Conservation (phyloP, 495 filamentous ascomycete species). For the Entonaema liquescens region DNA sequence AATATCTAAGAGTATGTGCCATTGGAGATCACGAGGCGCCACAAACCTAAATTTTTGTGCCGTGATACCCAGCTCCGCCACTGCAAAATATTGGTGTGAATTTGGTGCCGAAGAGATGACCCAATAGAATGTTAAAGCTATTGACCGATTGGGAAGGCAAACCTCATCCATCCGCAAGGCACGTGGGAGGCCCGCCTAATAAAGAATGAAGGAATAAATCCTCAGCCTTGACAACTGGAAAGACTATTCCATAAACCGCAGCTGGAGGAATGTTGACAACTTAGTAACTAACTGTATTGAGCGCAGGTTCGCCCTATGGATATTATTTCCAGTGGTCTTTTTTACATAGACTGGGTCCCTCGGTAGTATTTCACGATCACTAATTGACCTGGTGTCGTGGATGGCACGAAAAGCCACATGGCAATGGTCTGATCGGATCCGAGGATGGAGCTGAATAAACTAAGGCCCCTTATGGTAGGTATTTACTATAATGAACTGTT, state of each 20-base stretch:
- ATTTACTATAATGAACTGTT: no score
- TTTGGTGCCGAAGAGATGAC: not conserved
- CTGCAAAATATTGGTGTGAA: not conserved
- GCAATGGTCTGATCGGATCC: not conserved
- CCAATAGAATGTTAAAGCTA: not conserved
- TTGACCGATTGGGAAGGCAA: not conserved
- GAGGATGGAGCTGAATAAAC: not conserved
- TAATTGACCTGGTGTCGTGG: not conserved
- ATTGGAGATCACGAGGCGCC: constrained; percentile 8
- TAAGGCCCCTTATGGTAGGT: not conserved
- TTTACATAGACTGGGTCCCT: not conserved
- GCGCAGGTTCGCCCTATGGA: not conserved
- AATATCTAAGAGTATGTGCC: constrained; percentile 1
- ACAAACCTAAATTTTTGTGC: not conserved
- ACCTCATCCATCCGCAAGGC: not conserved
- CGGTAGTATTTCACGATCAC: not conserved
- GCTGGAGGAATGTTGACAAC: not conserved
- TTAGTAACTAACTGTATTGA: not conserved
- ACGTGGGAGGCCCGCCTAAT: not conserved
- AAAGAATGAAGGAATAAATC: not conserved
- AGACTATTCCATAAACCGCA: constrained; percentile 2
- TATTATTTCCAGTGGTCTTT: not conserved
- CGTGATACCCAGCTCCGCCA: not conserved
- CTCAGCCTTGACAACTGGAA: not conserved
- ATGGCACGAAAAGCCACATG: not conserved